phyloP scores from a whole-genome alignment of 176 grass and related monocot genomes.

The Triticum urartu region DNA sequence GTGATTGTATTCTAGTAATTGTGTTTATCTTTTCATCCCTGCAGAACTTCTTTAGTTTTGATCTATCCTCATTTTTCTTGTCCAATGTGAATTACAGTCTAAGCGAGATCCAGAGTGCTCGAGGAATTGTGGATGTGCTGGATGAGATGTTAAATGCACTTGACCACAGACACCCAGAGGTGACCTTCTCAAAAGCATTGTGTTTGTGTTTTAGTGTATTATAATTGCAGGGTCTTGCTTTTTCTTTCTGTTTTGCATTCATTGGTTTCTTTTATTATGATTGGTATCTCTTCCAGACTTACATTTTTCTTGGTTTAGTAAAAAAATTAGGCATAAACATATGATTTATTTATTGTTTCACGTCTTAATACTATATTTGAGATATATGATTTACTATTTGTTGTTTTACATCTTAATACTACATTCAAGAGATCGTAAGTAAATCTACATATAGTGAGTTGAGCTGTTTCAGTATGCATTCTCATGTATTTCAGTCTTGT shows the following conservation, averaged over 20 bases:
- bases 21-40: constrained; percentile 13
- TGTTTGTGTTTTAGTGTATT: not conserved
- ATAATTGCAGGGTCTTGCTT: not conserved
- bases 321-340: not conserved
- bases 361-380: not conserved
- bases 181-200: constrained; percentile 25
- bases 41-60: not conserved
- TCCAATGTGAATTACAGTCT: constrained; percentile 50
- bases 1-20: not conserved
- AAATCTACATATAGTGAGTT: not conserved
- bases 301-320: not conserved
- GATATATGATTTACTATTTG: not conserved
- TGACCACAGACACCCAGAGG: constrained; percentile 85
- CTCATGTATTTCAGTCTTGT: not conserved
- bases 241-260: not conserved
- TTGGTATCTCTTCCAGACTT: constrained; percentile 6
- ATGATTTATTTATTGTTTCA: not conserved
- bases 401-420: not conserved
- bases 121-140: constrained; percentile 85
- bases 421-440: not conserved
- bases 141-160: constrained; percentile 97
- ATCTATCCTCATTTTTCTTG: constrained; percentile 17
- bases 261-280: constrained; percentile 5
- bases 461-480: constrained; percentile 8
- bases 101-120: constrained; percentile 90